Conservation (phyloP, 1,284 basidiomycete species). For the Blastosporella zonata region DNA sequence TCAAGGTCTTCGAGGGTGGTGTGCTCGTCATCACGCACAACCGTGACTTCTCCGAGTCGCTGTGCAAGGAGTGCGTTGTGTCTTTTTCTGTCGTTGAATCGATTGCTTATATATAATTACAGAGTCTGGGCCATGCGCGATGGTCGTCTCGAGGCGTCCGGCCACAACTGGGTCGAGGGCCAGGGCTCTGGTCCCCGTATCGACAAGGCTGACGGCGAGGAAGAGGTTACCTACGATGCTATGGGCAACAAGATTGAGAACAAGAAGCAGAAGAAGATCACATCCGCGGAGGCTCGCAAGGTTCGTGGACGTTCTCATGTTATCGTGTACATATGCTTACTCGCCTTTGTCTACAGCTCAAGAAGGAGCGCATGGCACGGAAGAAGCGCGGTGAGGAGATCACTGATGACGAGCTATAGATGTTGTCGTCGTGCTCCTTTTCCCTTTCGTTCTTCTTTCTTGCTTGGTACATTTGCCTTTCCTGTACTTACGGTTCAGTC, state of each 20-base stretch:
- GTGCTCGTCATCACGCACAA: slow-evolving; percentile 97
- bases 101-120: slow-evolving; percentile 8
- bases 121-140: slow-evolving; percentile 93
- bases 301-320: slow-evolving; percentile 20
- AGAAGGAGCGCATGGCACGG: slow-evolving; percentile 95
- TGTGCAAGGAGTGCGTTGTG: slow-evolving; percentile 68
- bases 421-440: slow-evolving; percentile 3
- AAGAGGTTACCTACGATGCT: slow-evolving; percentile 88
- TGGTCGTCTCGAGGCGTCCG: slow-evolving; percentile 89
- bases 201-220: slow-evolving; percentile 85
- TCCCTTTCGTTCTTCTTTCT: background rate
- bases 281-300: slow-evolving; percentile 80
- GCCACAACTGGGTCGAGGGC: slow-evolving; percentile 98
- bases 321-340: slow-evolving; percentile 4
- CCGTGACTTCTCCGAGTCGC: slow-evolving; percentile 95
- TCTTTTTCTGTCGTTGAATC: slow-evolving; percentile 8
- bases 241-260: slow-evolving; percentile 93
- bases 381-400: slow-evolving; percentile 81
- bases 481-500: slow-evolving; percentile 6
- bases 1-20: slow-evolving; percentile 97
- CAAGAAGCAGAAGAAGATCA: slow-evolving; percentile 85
- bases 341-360: slow-evolving; percentile 38
- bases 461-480: slow-evolving; percentile 4
- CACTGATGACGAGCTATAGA: slow-evolving; percentile 62
- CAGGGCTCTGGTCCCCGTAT: slow-evolving; percentile 91